Conservation (phyloP, 352 stramenopile genomes). For the Pythium monospermum region DNA sequence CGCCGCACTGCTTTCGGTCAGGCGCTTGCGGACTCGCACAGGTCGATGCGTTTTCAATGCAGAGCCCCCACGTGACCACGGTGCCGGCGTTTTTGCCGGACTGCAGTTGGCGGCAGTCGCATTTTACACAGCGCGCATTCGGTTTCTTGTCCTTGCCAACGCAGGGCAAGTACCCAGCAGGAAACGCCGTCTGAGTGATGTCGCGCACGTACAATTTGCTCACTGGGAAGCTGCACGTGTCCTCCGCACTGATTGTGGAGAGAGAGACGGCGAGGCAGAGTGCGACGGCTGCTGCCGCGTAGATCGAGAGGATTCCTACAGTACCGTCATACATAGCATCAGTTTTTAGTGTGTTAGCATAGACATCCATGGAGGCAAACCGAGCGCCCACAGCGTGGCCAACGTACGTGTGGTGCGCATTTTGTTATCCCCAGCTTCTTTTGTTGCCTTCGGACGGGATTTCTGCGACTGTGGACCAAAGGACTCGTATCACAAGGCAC, state of each 20-base stretch:
- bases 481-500: too few species aligned
- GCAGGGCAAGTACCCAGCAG: slow-evolving; percentile 32
- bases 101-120: slow-evolving; percentile 32
- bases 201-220: slow-evolving; percentile 31
- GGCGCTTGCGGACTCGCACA: slow-evolving; percentile 7
- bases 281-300: background rate
- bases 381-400: too few species aligned
- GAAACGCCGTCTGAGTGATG: slow-evolving; percentile 21
- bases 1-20: slow-evolving; percentile 15
- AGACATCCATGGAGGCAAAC: too few species aligned
- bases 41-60: slow-evolving; percentile 12
- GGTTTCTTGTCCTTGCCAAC: slow-evolving; percentile 10
- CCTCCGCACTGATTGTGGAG: background rate
- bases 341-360: too few species aligned
- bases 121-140: slow-evolving; percentile 23
- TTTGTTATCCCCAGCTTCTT: too few species aligned
- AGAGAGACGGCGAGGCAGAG: background rate
- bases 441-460: too few species aligned
- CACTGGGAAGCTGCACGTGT: background rate
- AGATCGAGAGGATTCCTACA: background rate
- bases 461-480: too few species aligned
- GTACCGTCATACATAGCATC: background rate
- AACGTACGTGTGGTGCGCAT: too few species aligned
- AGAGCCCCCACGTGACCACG: slow-evolving; percentile 26
- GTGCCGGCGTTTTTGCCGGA: slow-evolving; percentile 8